A percentile compares a stretch with the other conserved stretches of the same genome.
Conservation (phyloP, 2,329 filamentous ascomycete species). For the Nakataea oryzae region DNA sequence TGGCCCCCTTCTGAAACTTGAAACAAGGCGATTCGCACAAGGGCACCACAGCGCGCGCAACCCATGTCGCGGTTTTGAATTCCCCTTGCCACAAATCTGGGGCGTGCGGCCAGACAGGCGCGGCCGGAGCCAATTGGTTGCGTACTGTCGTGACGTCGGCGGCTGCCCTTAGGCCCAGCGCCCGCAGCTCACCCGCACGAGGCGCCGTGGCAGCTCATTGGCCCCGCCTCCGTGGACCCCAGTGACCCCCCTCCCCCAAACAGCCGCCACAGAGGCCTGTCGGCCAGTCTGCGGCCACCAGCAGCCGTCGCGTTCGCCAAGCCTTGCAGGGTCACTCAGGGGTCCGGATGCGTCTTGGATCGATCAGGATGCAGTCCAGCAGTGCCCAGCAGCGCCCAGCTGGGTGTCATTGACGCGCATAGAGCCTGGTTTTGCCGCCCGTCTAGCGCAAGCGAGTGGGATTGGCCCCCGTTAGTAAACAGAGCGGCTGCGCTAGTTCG, state of each 20-base stretch:
- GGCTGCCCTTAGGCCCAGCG: slow-evolving; percentile 7
- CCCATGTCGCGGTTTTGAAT: not conserved
- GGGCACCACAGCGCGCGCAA: not conserved
- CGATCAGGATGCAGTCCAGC: not conserved
- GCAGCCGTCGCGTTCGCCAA: too few species aligned
- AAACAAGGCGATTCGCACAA: slow-evolving; percentile 5
- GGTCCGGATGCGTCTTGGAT: not conserved
- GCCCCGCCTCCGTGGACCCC: too few species aligned
- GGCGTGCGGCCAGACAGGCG: not conserved
- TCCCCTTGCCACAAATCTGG: not conserved
- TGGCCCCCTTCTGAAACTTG: slow-evolving; percentile 5
- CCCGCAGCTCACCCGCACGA: not conserved
- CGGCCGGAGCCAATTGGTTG: slow-evolving; percentile 6
- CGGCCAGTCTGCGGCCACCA: too few species aligned
- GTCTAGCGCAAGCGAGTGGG: not conserved
- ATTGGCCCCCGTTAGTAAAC: not conserved
- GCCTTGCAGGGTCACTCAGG: not conserved
- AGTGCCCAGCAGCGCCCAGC: too few species aligned
- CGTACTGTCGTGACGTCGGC: slow-evolving; percentile 13
- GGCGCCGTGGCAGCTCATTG: not conserved
- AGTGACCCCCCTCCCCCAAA: too few species aligned
- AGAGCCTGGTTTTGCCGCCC: not conserved
- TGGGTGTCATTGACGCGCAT: not conserved
- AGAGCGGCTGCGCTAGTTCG: not conserved
- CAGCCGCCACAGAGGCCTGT: not conserved